phyloP scores from a whole-genome alignment of 176 grass and related monocot species.

The Themeda triandra region DNA sequence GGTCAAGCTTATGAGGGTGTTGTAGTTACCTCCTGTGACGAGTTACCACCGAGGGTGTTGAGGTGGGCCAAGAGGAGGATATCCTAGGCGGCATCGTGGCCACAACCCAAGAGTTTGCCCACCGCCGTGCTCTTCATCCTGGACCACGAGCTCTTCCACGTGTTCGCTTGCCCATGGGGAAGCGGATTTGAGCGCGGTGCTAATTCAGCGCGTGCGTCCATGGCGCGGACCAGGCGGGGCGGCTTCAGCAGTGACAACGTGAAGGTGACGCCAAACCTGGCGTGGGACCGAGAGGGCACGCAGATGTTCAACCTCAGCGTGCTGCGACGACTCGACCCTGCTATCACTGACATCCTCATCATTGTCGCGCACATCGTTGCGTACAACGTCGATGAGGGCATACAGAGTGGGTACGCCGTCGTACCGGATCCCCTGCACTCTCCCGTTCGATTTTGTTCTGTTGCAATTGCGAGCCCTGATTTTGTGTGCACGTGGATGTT shows the following conservation, averaged over 20 bases:
- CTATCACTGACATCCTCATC: constrained; percentile 50
- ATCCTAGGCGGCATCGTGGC: no score
- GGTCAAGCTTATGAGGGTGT: no score
- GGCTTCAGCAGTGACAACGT: background rate
- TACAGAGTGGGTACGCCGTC: constrained; percentile 37
- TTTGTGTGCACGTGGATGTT: background rate
- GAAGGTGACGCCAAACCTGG: constrained; percentile 53
- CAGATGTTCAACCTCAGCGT: constrained; percentile 67
- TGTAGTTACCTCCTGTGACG: no score
- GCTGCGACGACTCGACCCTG: constrained; percentile 64
- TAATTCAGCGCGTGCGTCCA: background rate
- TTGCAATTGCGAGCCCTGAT: background rate
- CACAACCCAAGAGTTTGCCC: no score
- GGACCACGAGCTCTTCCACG: no score
- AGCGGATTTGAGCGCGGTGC: no score
- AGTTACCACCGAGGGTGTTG: no score
- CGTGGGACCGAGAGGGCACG: constrained; percentile 47
- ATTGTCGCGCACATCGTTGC: constrained; percentile 51
- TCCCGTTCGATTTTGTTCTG: background rate
- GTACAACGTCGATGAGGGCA: constrained; percentile 44
- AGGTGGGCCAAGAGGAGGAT: no score
- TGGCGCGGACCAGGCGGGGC: constrained; percentile 36
- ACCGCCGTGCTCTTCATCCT: no score
- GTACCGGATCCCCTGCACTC: background rate
- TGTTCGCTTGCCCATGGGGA: no score